Conservation (phyloP, 495 filamentous ascomycete species). For the Daldinia vernicosa region DNA sequence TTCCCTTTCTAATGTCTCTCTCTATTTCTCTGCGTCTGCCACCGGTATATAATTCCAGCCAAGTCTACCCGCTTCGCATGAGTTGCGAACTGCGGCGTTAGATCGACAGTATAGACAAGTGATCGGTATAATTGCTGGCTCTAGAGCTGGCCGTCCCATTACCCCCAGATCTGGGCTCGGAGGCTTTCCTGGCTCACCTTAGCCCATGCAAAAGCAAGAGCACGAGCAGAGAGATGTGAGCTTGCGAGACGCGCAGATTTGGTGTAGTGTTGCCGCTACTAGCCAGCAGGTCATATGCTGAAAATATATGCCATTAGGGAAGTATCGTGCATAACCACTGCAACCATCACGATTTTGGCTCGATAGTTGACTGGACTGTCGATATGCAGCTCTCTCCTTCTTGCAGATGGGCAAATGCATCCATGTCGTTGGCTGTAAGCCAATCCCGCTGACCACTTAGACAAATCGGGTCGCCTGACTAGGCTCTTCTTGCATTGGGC, state of each 20-base stretch:
- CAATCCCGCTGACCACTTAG: slow-evolving; percentile 48
- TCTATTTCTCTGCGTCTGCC: slow-evolving; percentile 7
- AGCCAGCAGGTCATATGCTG: slow-evolving; percentile 48
- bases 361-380: slow-evolving; percentile 45
- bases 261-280: slow-evolving; percentile 35
- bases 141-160: slow-evolving; percentile 34
- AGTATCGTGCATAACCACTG: slow-evolving; percentile 47
- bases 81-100: slow-evolving; percentile 33
- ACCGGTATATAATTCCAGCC: slow-evolving; percentile 24
- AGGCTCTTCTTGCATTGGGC: slow-evolving; percentile 44
- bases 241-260: slow-evolving; percentile 34
- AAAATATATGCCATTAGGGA: slow-evolving; percentile 41
- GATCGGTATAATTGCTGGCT: slow-evolving; percentile 36
- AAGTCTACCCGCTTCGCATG: slow-evolving; percentile 27
- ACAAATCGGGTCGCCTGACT: slow-evolving; percentile 50
- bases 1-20: not conserved
- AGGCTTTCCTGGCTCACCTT: slow-evolving; percentile 42
- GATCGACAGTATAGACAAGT: slow-evolving; percentile 39
- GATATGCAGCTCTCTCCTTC: slow-evolving; percentile 45
- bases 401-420: slow-evolving; percentile 46
- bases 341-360: slow-evolving; percentile 47
- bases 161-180: slow-evolving; percentile 39
- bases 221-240: slow-evolving; percentile 35
- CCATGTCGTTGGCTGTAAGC: slow-evolving; percentile 44
- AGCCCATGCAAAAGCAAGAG: slow-evolving; percentile 40